Evolutionary conservation across 495 filamentous ascomycete genomes (phyloP).

Genomic region (Chaetomium tenue): DNA sequence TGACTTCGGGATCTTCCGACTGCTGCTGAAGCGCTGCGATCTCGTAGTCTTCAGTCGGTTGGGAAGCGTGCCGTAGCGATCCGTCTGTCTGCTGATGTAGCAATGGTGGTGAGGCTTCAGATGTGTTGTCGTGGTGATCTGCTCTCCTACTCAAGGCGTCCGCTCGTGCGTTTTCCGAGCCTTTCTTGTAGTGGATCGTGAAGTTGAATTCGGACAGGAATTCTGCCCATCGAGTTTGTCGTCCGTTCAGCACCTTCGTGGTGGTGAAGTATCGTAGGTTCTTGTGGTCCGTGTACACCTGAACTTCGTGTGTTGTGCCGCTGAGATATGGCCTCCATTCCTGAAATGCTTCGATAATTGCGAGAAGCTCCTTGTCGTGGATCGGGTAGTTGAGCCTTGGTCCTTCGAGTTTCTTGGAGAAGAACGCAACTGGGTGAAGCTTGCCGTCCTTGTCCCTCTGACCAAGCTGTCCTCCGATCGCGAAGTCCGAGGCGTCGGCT

Average conservation of each 20-base stretch:
- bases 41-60: too few species aligned
- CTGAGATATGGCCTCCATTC: constrained; percentile 15
- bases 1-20: too few species aligned
- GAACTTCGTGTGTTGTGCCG: background rate
- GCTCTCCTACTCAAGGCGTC: constrained; percentile 18
- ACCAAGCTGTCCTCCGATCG: constrained; percentile 14
- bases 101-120: background rate
- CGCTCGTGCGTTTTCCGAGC: constrained; percentile 16
- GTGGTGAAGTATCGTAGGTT: constrained; percentile 27
- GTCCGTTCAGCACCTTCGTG: constrained; percentile 28
- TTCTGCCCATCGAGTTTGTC: constrained; percentile 29
- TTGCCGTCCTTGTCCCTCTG: constrained; percentile 6
- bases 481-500: constrained; percentile 12
- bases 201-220: constrained; percentile 37
- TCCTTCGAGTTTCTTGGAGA: constrained; percentile 12
- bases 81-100: background rate
- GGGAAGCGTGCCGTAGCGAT: background rate
- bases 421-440: constrained; percentile 16
- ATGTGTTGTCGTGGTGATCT: constrained; percentile 1
- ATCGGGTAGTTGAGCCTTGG: constrained; percentile 8
- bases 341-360: constrained; percentile 12
- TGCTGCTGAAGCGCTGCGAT: too few species aligned
- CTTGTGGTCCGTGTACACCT: constrained; percentile 17
- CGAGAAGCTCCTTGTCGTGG: constrained; percentile 5
- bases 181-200: constrained; percentile 26